phyloP scores from a whole-genome alignment of 2,329 filamentous ascomycete genomes.

The Aquanectria penicillioides region DNA sequence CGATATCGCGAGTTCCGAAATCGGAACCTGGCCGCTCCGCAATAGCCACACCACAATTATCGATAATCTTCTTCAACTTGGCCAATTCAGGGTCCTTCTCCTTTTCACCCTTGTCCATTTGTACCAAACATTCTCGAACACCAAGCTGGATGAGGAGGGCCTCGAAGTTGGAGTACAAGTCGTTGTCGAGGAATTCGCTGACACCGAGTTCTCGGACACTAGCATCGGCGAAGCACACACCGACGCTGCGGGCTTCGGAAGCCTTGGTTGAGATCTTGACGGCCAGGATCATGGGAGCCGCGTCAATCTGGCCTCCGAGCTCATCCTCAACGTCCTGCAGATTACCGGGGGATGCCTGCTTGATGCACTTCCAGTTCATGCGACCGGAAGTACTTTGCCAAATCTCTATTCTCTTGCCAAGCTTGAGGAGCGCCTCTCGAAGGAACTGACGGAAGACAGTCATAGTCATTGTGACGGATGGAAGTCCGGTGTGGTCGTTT shows the following conservation, averaged over 20 bases:
- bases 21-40: conserved; percentile 81
- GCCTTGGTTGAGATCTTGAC: conserved; percentile 94
- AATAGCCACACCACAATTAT: conserved; percentile 90
- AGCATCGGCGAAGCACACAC: conserved; percentile 97
- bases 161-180: conserved; percentile 98
- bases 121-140: conserved; percentile 92
- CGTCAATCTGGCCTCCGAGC: conserved; percentile 84
- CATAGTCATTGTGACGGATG: conserved; percentile 93
- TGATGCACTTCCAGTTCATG: conserved; percentile 91
- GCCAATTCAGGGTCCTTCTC: conserved; percentile 88
- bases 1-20: conserved; percentile 91
- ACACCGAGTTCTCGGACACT: conserved; percentile 95
- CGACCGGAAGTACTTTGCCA: conserved; percentile 80
- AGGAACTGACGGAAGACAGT: conserved; percentile 97
- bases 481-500: conserved; percentile 82
- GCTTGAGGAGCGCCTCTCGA: conserved; percentile 89
- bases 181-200: conserved; percentile 98
- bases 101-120: conserved; percentile 80
- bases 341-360: conserved; percentile 95
- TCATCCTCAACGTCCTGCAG: conserved; percentile 97
- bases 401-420: conserved; percentile 92
- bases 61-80: conserved; percentile 89
- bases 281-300: conserved; percentile 92
- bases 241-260: conserved; percentile 84
- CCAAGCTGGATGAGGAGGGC: conserved; percentile 95